Evolutionary conservation across 306 rosid genomes (phyloP), one percentile per base, ranked within the genome.

Genomic region (Luffa acutangula): DNA sequence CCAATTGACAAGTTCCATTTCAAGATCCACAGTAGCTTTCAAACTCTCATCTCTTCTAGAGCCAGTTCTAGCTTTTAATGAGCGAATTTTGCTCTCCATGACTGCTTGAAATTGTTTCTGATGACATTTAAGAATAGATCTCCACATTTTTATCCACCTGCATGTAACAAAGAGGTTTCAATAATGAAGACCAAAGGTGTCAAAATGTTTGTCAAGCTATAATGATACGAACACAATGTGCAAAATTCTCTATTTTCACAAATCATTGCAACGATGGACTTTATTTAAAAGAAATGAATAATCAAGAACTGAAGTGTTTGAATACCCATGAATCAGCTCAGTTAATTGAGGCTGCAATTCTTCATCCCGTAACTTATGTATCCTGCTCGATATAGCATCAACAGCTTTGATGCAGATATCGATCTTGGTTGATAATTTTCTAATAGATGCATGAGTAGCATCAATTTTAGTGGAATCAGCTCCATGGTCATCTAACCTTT

Each of bases 71-170:
- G 85, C 86, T 83, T 81, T 90, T 53, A 96, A 87, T 43, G 93
- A 91, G 31, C 88, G 91, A 73, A 86, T 76, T 82, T 90, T 93
- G 83, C 97, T 96, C 81, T 93, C 96, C 99, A 91, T 89, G 81
- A 96, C 89, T 53, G 97, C 94, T 82, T 89, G 92, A 81, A 93
- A 91, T 85, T 96, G 99, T 83, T 91, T 96, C 85, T 91, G 94
- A 84, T 96, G 99, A 83, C 98, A 93, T 62, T 87, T 92, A 49
- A 93, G 90, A 92, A 96, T 91, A 87, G 90, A 90, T 54, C 86
- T 88, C 99, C 99, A 96, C 99, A 96, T 96, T 88, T 86, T 96
- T 76, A 85, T 87, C 87, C 93, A 93, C 82, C 99, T 96, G 92
- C 82, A 79, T 42, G 85, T 66, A 77, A 80, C 80, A n/a, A 76